Evolutionary conservation across 1,139 yeast genomes (phyloP), one percentile per base, ranked within the genome.

Genomic region (Blastobotrys serpentis): DNA sequence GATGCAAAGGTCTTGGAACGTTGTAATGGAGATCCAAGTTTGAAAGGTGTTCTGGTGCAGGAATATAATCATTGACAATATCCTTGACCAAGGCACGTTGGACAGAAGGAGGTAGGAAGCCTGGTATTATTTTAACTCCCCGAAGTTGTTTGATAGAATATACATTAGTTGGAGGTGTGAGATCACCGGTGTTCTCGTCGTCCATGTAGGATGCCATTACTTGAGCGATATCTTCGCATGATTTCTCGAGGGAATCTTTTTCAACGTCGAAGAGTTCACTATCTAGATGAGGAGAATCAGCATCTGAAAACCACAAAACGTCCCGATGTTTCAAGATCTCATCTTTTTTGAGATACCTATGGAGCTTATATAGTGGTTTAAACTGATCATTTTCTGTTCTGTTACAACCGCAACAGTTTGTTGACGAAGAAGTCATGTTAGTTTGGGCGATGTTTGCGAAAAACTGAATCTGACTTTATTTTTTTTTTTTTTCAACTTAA

Each of bases 21-120:
- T 50, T 42, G 48, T 68, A 67, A 42, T 66, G 68, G 11, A 67
- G 61, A 39, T 67, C 70, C 16, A 71, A 59, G 48, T 71, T 72
- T 18, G 71, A 66, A 30, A 57, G 52, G 49, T 72, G 75, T 38
- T 55, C 56, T 16, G 53, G 51, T 17, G 62, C 62, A 2, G 66
- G 67, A n/a, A 71, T 54, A 46, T 67, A 67, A 8, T 66, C 66
- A 30, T 58, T 59, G 2, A 67, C 47, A 1, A 65, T 59, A 36
- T 64, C 62, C 7, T 52, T 55, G 1, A 68, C 56, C 23, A 71
- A 50, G 42, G 52, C 49, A 2, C 52, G 55, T 51, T 72, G 75
- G 6, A 62, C 60, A 1, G 46, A 50, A 0, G 54, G 51, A 0
- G 67, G 56, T 3, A 69, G 40, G 23, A 59, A 42, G 1, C 53